phyloP scores from a whole-genome alignment of 345 rosid genomes.

The Eucalyptus camaldulensis region DNA sequence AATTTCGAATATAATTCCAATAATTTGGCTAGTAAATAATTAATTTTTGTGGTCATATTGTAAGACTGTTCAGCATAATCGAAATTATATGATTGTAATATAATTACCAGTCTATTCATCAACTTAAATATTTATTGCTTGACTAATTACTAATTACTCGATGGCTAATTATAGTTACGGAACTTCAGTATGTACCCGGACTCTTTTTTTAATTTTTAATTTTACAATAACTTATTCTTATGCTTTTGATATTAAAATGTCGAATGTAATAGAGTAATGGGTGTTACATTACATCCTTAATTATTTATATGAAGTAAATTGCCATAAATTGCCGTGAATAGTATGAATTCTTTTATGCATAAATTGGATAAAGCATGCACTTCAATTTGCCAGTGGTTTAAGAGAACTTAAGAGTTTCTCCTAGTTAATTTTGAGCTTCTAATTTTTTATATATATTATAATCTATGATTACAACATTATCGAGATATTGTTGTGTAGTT shows the following conservation, averaged over 20 bases:
- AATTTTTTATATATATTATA: not conserved
- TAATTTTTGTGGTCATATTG: not conserved
- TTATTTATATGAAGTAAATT: fast-evolving
- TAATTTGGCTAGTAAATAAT: not conserved
- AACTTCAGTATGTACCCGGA: fast-evolving
- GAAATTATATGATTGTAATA: not conserved
- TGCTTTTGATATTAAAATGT: not conserved
- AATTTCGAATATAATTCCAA: not conserved
- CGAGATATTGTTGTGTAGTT: not conserved
- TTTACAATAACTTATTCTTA: not conserved
- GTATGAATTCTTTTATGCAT: not conserved
- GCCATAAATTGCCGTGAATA: not conserved
- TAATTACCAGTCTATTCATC: not conserved
- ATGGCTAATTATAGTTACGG: not conserved
- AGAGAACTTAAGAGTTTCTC: not conserved
- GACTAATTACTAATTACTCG: not conserved
- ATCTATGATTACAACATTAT: not conserved
- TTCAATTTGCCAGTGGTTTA: not conserved
- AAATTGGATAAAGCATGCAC: not conserved
- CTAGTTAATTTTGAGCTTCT: not conserved
- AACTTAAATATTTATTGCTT: not conserved
- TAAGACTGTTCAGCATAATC: not conserved
- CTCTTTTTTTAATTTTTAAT: fast-evolving
- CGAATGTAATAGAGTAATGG: fast-evolving
- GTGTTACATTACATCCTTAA: not conserved